Evolutionary conservation across 805 yeast genomes (phyloP), one percentile per base, ranked within the genome.

Genomic region (Cyberlindnera samutprakarnensis): DNA sequence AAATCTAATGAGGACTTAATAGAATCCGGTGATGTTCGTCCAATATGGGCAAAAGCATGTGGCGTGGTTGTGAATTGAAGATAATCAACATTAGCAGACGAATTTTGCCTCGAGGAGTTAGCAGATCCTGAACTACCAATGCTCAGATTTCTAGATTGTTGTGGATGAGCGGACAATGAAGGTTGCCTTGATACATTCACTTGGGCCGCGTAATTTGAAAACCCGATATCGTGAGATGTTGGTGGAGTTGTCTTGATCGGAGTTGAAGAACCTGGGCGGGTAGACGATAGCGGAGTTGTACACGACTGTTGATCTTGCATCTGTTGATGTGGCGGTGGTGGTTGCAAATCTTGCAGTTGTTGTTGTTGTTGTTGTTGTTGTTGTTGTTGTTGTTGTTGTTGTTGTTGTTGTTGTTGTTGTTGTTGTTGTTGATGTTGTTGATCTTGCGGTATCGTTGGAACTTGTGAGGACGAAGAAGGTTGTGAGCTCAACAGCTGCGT

Each of bases 51-150:
- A 24, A 36, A 32, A 8, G 31, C 23, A 17, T 40, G 35, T 19
- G 51, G 46, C 2, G 39, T n/a, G n/a, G n/a, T n/a, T n/a, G n/a
- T 33, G 26, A 49, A 46, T 17, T 46, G 52, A n/a, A 50, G 36
- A 25, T 14, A 44, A 6, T 50, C 53, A 14, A 30, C n/a, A 13
- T 35, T 38, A 2, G 46, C 38, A 6, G 41, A 33, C 8, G 55
- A 51, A 31, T 47, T 49, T 31, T 51, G 54, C 42, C 54, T 46
- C n/a, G 54, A 49, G 1, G 55, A 47, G 3, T 25, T 30, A 8
- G 30, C 38, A 4, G 55, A 44, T 2, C 22, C 30, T 3, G 38
- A 27, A 13, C 43, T 42, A 3, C 30, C 34, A 20, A 44, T 19
- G 20, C 50, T 46, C 17, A 47, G 25, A 28, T 39, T 39, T 37